Evolutionary conservation across 73 alveolate species (phyloP).

Genomic region (Paramecium biaurelia): DNA sequence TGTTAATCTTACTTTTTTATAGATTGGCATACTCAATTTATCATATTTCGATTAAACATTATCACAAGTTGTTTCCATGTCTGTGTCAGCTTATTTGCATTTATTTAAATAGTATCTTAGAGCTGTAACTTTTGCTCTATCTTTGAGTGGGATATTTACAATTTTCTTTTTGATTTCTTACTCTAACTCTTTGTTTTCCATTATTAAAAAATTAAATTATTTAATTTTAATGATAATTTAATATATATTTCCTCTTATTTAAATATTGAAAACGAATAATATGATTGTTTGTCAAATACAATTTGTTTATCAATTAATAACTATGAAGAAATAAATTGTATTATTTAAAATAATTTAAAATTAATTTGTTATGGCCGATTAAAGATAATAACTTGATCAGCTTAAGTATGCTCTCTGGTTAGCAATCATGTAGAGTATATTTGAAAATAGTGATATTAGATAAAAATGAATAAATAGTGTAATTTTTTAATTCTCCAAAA

Average conservation of each 20-base stretch:
- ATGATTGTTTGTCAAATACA: not conserved
- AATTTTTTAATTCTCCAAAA: conserved; percentile 52
- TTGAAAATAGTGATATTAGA: not conserved
- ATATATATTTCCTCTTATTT: not conserved
- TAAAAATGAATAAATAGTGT: conserved; percentile 33
- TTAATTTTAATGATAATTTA: not conserved
- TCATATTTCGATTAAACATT: conserved; percentile 21
- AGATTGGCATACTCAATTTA: not conserved
- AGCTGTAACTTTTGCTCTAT: conserved; percentile 29
- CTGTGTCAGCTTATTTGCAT: not conserved
- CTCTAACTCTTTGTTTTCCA: conserved; percentile 47
- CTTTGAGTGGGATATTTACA: not conserved
- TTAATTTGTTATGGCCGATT: not conserved
- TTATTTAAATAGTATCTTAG: not conserved
- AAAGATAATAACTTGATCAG: not conserved
- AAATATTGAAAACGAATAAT: not conserved
- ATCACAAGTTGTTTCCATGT: conserved; percentile 13
- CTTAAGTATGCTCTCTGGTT: conserved; percentile 41
- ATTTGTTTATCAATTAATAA: not conserved
- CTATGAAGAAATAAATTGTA: not conserved
- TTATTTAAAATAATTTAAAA: not conserved
- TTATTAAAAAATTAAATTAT: conserved; percentile 9
- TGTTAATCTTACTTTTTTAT: not conserved
- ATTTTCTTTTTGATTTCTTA: conserved; percentile 24
- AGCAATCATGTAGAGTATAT: conserved; percentile 45